Base-by-base conservation (phyloP, 2,329 filamentous ascomycete genomes). In the Pyrenochaeta sp. region DNA sequence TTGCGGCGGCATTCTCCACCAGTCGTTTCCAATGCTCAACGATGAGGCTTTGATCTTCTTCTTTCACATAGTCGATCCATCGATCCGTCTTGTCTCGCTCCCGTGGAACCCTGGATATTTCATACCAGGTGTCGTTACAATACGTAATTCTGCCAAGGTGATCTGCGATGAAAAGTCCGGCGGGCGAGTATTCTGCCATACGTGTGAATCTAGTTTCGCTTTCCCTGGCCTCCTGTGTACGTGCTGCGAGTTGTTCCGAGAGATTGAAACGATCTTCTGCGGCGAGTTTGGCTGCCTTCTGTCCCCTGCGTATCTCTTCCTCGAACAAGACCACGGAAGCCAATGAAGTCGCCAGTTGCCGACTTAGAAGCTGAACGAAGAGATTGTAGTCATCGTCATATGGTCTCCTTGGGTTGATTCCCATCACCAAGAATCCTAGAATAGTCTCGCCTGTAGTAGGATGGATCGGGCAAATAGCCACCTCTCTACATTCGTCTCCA, bases 121-220 rank as follows among this genome's bases (percentile, higher is more conserved):
- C 77, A 48, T 80, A 81, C 78, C 79, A 94, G 63, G 87, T 89
- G 51, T 92, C 87, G 64, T 95, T 95, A 65, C 86, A 89, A 64
- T 90, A 94, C 7, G 81, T 88, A 57, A 94, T 88, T 17, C 80
- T 75, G 3, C 90, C 89, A 27, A 77, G 69, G 0, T 82, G 78
- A 61, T 90, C 82, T n/a, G 88, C 87, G 55, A 94, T 92, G 66
- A 93, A 93, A 74, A 95, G 87, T 19, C 89, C 90, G 1, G 92
- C 89, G 0, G 89, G 89, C 0, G 88, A 87, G 52, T 90, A 89
- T 62, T 92, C 89, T 2, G 89, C 88, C 87, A 94, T 91, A 30
- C 88, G 80, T 1, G 88, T 90, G 64, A 94, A 94, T 44, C 87
- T 86, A 21, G 87, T 86, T 66, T 94, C 89, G 63, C 84, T 80